phyloP scores from a whole-genome alignment of 2,329 filamentous ascomycete genomes.

The Fusarium protoensiforme region DNA sequence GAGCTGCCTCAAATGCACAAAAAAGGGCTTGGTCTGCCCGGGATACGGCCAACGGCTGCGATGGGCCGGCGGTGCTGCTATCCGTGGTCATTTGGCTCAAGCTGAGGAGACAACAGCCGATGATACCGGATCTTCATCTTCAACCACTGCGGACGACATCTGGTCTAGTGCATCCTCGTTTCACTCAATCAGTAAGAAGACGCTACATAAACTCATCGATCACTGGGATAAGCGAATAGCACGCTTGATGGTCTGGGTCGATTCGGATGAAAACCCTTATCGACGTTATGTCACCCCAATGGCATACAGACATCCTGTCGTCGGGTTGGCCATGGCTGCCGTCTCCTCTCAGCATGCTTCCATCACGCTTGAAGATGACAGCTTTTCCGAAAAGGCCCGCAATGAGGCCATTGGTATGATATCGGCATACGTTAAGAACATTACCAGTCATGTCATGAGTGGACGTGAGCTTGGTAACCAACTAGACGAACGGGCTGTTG shows the following conservation, averaged over 20 bases:
- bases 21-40: constrained; percentile 43
- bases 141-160: neutral
- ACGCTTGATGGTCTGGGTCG: constrained; percentile 47
- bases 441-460: constrained; percentile 6
- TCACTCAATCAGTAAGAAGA: constrained; percentile 18
- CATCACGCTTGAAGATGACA: constrained; percentile 30
- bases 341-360: constrained; percentile 45
- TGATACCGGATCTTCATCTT: neutral
- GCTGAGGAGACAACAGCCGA: constrained; percentile 13
- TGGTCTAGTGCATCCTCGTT: constrained; percentile 34
- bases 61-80: constrained; percentile 44
- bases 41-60: constrained; percentile 42
- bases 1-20: constrained; percentile 43
- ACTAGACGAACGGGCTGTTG: constrained; percentile 4
- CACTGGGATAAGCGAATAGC: constrained; percentile 46
- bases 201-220: constrained; percentile 32
- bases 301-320: constrained; percentile 40
- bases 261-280: constrained; percentile 45
- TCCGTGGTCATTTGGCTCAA: constrained; percentile 33
- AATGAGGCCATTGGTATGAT: constrained; percentile 43
- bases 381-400: constrained; percentile 42
- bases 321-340: constrained; percentile 44
- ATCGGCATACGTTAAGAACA: constrained; percentile 29
- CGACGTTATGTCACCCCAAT: constrained; percentile 41
- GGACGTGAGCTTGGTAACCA: constrained; percentile 7